Evolutionary conservation across 2,329 filamentous ascomycete species (phyloP).

Genomic region (Pyrenophora graminea): DNA sequence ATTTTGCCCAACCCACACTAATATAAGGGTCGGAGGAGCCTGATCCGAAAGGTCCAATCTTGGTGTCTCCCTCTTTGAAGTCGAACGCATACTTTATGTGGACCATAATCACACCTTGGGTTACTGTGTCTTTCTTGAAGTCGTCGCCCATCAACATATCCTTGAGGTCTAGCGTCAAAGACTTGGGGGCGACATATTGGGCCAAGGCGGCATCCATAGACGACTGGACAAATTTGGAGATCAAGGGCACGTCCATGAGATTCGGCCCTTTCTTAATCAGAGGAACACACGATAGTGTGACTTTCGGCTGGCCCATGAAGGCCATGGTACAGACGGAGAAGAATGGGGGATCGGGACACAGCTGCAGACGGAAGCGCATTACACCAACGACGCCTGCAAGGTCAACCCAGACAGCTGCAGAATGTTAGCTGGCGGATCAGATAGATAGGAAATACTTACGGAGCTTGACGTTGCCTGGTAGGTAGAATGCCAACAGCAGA

Average conservation of each 20-base stretch:
- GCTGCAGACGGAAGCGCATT: conserved; percentile 69
- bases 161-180: conserved; percentile 72
- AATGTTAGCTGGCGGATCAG: conserved; percentile 17
- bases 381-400: conserved; percentile 73
- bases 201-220: conserved; percentile 74
- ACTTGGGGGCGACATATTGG: conserved; percentile 77
- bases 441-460: conserved; percentile 42
- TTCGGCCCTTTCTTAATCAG: conserved; percentile 71
- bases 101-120: conserved; percentile 67
- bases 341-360: conserved; percentile 77
- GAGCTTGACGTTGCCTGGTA: conserved; percentile 60
- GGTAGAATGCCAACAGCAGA: conserved; percentile 72
- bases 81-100: conserved; percentile 68
- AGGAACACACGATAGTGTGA: conserved; percentile 71
- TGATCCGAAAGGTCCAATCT: conserved; percentile 59
- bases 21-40: conserved; percentile 73
- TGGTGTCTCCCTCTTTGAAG: conserved; percentile 72
- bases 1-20: conserved; percentile 76
- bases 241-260: conserved; percentile 74
- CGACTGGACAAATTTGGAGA: conserved; percentile 75
- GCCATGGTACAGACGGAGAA: conserved; percentile 75
- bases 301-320: conserved; percentile 75
- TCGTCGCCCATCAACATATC: conserved; percentile 79
- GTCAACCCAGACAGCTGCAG: conserved; percentile 72
- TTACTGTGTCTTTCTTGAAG: conserved; percentile 74